Percentiles rank a stretch among this genome's conserved stretches.
phyloP scores from a whole-genome alignment of 768 basidiomycete species.

The Russula abietina region DNA sequence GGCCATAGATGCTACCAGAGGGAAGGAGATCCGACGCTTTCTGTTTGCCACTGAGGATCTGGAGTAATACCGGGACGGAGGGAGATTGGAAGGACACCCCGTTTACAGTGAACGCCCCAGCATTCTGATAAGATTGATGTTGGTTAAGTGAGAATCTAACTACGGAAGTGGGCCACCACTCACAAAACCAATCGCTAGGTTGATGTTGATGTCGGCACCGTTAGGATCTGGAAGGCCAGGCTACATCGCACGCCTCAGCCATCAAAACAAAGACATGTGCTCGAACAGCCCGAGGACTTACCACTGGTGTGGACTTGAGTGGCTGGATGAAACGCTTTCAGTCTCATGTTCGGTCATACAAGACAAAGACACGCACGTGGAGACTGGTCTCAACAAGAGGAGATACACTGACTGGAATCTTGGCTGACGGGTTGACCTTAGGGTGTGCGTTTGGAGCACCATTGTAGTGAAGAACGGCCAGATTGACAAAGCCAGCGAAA shows the following conservation, averaged over 20 bases:
- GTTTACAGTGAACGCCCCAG: conserved; percentile 29
- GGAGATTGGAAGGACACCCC: conserved; percentile 37
- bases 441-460: conserved; percentile 23
- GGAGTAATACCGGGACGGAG: conserved; percentile 48
- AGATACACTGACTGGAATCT: conserved; percentile 4
- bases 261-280: background rate
- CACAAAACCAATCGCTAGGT: conserved; percentile 25
- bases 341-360: background rate
- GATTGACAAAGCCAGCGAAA: conserved; percentile 8
- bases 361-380: conserved; percentile 6
- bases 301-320: conserved; percentile 2
- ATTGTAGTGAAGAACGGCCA: conserved; percentile 26
- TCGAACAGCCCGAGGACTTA: background rate
- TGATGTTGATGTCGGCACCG: conserved; percentile 26
- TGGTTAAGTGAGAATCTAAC: background rate
- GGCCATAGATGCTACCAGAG: conserved; percentile 39
- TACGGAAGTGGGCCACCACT: conserved; percentile 3
- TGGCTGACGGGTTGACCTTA: conserved; percentile 5
- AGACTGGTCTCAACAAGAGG: conserved; percentile 15
- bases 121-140: background rate
- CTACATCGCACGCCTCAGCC: conserved; percentile 5
- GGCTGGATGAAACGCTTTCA: conserved; percentile 7
- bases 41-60: conserved; percentile 50
- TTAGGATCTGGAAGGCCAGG: conserved; percentile 16
- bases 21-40: conserved; percentile 47